phyloP scores from a whole-genome alignment of 2,329 filamentous ascomycete genomes.

The Tolypocladium sp. region DNA sequence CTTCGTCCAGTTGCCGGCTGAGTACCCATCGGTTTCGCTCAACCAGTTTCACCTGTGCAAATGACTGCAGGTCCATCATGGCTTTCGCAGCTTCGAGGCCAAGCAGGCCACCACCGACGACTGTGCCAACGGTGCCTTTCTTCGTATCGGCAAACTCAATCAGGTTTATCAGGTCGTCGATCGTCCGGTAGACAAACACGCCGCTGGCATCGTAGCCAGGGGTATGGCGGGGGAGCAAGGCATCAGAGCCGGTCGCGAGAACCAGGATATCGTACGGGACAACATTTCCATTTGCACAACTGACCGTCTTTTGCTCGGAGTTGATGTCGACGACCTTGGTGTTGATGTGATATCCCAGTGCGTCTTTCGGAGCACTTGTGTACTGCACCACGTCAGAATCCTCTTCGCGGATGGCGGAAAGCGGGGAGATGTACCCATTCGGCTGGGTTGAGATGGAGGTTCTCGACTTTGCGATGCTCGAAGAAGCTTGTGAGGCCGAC shows the following conservation, averaged over 20 bases:
- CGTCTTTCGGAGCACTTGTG: conserved; percentile 52
- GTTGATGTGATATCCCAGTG: conserved; percentile 67
- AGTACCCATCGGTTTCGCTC: conserved; percentile 79
- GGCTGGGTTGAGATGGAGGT: conserved; percentile 76
- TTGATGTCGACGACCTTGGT: conserved; percentile 60
- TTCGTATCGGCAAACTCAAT: conserved; percentile 62
- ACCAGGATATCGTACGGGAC: conserved; percentile 75
- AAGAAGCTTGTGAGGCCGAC: conserved; percentile 87
- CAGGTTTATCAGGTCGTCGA: conserved; percentile 68
- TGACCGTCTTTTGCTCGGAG: conserved; percentile 53
- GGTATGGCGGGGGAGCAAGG: conserved; percentile 60
- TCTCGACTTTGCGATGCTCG: conserved; percentile 74
- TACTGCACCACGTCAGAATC: conserved; percentile 40
- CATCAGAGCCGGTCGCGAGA: conserved; percentile 79
- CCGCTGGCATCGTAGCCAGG: conserved; percentile 72
- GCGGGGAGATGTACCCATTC: conserved; percentile 55
- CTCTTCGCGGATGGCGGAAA: neutral
- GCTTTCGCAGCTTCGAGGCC: conserved; percentile 86
- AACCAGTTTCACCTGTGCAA: conserved; percentile 65
- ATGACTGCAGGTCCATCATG: conserved; percentile 77
- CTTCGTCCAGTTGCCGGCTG: conserved; percentile 70
- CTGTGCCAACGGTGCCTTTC: conserved; percentile 60
- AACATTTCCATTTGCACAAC: conserved; percentile 58
- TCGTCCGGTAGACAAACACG: conserved; percentile 83
- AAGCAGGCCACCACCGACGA: conserved; percentile 76